These are phyloP conservation scores for Dichotomocladium elegans DNA, from an alignment of 371 early-diverging fungal species.

Conservation along the genomic window DNA sequence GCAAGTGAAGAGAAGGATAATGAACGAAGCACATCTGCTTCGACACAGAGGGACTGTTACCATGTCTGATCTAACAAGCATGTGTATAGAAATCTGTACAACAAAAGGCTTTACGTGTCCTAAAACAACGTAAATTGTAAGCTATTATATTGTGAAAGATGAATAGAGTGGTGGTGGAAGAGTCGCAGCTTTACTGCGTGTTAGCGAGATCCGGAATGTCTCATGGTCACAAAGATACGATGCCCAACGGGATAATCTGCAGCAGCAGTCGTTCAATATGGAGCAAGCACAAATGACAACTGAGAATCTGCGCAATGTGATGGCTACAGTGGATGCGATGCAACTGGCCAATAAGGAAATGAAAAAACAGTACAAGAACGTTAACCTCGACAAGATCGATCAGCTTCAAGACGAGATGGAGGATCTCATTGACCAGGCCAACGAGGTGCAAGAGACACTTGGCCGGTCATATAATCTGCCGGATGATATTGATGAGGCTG, in stretches of 20 bases:
- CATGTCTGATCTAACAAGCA: not conserved
- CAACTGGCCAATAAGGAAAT: slow-evolving; percentile 87
- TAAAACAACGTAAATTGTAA: slow-evolving; percentile 90
- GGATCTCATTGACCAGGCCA: slow-evolving; percentile 91
- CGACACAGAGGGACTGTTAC: too few species aligned
- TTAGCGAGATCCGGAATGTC: too few species aligned
- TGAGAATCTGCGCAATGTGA: slow-evolving; percentile 91
- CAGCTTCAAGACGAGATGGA: slow-evolving; percentile 96
- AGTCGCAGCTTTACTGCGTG: too few species aligned
- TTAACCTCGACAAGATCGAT: slow-evolving; percentile 91
- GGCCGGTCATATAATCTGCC: slow-evolving; percentile 89
- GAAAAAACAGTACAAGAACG: slow-evolving; percentile 91
- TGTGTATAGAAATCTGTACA: slow-evolving; percentile 76
- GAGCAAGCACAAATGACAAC: slow-evolving; percentile 93
- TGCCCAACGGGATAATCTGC: slow-evolving; percentile 86
- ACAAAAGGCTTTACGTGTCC: slow-evolving; percentile 82
- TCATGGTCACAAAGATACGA: too few species aligned
- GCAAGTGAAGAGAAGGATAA: slow-evolving; percentile 30
- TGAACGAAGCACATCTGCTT: not conserved
- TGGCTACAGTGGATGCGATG: slow-evolving; percentile 95
- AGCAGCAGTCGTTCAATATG: slow-evolving; percentile 96
- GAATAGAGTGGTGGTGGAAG: not conserved
- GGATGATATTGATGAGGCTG: slow-evolving; percentile 94
- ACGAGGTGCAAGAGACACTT: slow-evolving; percentile 92
- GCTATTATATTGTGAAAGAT: slow-evolving; percentile 2